Conservation (phyloP, 1,284 basidiomycete species). For the Puccinia coronata region DNA sequence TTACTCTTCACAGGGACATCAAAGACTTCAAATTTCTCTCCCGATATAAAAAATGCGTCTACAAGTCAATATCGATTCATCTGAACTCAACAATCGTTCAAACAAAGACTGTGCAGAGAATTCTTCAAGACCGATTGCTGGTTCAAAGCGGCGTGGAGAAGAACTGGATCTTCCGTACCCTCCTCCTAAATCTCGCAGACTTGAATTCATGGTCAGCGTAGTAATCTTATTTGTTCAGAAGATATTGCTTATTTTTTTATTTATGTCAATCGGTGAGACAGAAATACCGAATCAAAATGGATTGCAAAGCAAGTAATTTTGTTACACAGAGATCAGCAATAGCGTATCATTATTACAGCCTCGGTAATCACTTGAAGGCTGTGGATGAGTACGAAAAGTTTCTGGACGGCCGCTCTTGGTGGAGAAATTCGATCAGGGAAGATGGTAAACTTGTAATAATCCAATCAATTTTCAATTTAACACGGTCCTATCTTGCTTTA, state of each 20-base stretch:
- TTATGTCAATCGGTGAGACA: not conserved
- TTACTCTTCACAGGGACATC: too few relatives aligned
- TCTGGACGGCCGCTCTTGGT: not conserved
- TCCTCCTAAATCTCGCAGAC: slow-evolving; percentile 10
- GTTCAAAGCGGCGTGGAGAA: too few relatives aligned
- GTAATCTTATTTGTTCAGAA: not conserved
- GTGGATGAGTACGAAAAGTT: not conserved
- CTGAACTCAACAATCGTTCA: too few relatives aligned
- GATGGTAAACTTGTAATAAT: not conserved
- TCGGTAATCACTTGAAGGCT: not conserved
- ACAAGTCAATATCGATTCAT: too few relatives aligned
- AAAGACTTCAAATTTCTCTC: too few relatives aligned
- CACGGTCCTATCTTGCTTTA: not conserved
- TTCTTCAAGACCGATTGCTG: too few relatives aligned
- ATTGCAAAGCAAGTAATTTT: not conserved
- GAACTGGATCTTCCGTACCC: too few relatives aligned
- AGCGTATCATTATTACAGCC: not conserved
- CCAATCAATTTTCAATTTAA: too few relatives aligned
- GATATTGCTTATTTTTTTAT: not conserved
- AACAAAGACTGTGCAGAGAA: too few relatives aligned
- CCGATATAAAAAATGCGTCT: too few relatives aligned
- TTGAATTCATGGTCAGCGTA: slow-evolving; percentile 2
- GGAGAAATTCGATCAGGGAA: not conserved
- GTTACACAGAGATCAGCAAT: not conserved
- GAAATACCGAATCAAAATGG: not conserved